These are phyloP conservation scores for Ogataea pini DNA, from an alignment of 805 yeast genomes.

Conservation along the genomic window DNA sequence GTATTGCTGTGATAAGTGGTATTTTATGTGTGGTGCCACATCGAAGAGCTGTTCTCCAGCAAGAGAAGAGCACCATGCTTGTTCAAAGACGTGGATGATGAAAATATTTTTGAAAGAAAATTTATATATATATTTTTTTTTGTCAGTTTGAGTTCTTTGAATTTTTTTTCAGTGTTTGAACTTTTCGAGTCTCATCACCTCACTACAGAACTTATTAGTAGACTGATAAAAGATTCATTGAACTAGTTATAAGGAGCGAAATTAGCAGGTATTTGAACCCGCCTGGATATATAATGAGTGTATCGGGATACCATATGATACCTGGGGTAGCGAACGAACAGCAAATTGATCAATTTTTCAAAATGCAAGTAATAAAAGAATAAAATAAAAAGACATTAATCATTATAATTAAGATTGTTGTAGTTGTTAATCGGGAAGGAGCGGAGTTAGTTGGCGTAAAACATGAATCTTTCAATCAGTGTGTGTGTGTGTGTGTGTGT, in stretches of 20 bases:
- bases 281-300: conserved; percentile 1
- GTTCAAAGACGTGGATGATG: not conserved
- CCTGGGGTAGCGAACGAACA: conserved; percentile 1
- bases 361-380: not conserved
- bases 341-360: not conserved
- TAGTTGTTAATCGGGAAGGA: conserved; percentile 4
- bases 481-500: not conserved
- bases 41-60: not conserved
- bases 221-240: conserved; percentile 4
- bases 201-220: too few species aligned
- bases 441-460: conserved; percentile 9
- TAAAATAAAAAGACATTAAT: conserved; percentile 7
- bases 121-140: not conserved
- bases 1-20: not conserved
- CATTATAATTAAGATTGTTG: conserved; percentile 2
- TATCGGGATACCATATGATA: not conserved
- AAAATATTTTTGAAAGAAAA: not conserved
- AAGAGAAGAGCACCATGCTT: not conserved
- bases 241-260: conserved; percentile 1
- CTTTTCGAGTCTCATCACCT: too few species aligned
- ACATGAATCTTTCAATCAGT: conserved; percentile 2
- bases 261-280: not conserved
- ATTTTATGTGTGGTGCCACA: not conserved
- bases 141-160: too few species aligned
- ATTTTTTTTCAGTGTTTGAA: too few species aligned